Percentiles rank a stretch among this genome's conserved stretches.
Evolutionary conservation across 345 rosid genomes (phyloP).

Genomic region (Physaria fendleri): DNA sequence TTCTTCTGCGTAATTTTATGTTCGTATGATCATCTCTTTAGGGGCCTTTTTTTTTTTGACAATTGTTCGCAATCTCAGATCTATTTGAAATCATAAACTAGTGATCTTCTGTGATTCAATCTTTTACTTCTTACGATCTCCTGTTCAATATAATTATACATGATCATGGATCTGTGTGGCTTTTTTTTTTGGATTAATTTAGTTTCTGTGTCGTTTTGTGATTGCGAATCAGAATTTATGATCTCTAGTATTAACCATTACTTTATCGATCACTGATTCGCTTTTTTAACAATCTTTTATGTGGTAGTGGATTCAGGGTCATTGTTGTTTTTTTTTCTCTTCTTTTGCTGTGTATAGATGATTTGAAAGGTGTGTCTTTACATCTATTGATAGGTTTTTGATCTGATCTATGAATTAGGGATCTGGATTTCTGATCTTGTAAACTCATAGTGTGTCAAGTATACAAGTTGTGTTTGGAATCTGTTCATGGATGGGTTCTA

Average conservation of each 20-base stretch:
- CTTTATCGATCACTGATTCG: background rate
- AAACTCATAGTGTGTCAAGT: background rate
- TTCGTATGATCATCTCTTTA: background rate
- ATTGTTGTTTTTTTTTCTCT: background rate
- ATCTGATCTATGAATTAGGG: background rate
- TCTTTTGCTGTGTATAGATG: background rate
- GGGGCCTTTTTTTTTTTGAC: background rate
- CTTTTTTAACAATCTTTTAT: background rate
- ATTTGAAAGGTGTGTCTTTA: background rate
- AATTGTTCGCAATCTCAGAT: constrained; percentile 23
- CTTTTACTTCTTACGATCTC: background rate
- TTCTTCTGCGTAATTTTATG: background rate
- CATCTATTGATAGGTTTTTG: background rate
- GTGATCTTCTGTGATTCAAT: constrained; percentile 13
- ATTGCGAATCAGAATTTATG: constrained; percentile 6
- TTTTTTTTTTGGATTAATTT: background rate
- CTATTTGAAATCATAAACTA: background rate
- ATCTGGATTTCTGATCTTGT: background rate
- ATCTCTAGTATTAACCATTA: constrained; percentile 10
- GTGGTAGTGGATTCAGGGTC: background rate
- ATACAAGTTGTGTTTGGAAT: background rate
- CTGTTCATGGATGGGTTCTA: background rate
- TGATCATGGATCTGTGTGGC: constrained; percentile 8
- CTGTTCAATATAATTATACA: background rate
- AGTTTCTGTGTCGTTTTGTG: background rate